Conservation (phyloP, 805 yeast genomes). For the Wickerhamomyces tratensis region DNA sequence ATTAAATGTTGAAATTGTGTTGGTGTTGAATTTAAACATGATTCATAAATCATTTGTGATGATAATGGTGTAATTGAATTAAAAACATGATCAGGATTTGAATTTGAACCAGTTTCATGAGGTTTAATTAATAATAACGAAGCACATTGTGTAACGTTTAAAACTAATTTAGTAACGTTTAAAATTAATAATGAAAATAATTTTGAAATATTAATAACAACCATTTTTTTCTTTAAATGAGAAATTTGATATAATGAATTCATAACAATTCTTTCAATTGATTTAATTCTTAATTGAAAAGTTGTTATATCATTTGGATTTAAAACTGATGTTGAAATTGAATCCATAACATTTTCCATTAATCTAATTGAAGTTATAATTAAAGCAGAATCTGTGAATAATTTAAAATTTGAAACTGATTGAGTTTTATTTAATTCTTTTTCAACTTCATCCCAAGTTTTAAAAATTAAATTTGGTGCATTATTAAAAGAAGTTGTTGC, state of each 20-base stretch:
- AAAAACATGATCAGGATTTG: conserved; percentile 18
- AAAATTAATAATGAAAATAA: conserved; percentile 24
- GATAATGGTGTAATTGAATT: conserved; percentile 16
- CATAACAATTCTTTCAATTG: conserved; percentile 12
- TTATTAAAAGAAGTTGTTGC: conserved; percentile 6
- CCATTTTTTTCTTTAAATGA: conserved; percentile 16
- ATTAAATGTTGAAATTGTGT: conserved; percentile 24
- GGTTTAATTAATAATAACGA: conserved; percentile 28
- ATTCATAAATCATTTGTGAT: conserved; percentile 9
- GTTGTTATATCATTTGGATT: conserved; percentile 14
- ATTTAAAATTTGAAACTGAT: conserved; percentile 1
- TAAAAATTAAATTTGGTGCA: conserved; percentile 4
- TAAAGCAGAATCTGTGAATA: conserved; percentile 19
- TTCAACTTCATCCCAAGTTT: conserved; percentile 10
- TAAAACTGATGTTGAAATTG: conserved; percentile 17
- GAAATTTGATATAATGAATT: conserved; percentile 14
- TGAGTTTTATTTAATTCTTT: conserved; percentile 4
- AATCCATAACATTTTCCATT: conserved; percentile 27
- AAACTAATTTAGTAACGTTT: conserved; percentile 18
- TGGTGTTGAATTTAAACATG: conserved; percentile 8
- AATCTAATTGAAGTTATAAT: conserved; percentile 19
- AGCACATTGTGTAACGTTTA: conserved; percentile 21
- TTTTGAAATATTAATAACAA: conserved; percentile 25
- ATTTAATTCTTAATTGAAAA: conserved; percentile 16
- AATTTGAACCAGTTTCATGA: conserved; percentile 17